Base-by-base conservation (phyloP, 2,329 filamentous ascomycete genomes). In the Pseudopithomyces maydicus region DNA sequence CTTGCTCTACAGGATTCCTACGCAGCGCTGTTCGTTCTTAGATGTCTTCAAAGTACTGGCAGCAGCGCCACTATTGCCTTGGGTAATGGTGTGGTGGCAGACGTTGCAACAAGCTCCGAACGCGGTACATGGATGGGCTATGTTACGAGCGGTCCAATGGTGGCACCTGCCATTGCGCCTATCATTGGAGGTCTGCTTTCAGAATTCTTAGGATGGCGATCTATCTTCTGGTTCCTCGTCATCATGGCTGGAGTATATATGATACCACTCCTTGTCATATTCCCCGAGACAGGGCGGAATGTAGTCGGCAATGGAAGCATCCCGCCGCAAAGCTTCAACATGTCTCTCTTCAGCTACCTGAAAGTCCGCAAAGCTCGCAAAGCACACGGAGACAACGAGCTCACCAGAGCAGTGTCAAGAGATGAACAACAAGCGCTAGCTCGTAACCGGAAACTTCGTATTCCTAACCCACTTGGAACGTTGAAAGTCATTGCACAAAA, bases 111-210 rank as follows among this genome's bases (percentile, higher is more conserved):
- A 6, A 67, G 70, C 39, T 71, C 70, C 1, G 78, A 81, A 50
- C 63, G 79, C 38, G 79, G 79, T 1, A 67, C 66, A 3, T 80
- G 75, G 55, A 78, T 82, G 68, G 80, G 77, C 4, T 75, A 87
- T 50, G 84, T 89, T 2, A 82, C 83, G 14, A 80, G 84, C 1
- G 86, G 88, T 2, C 59, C 65, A 6, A 68, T 69, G 66, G 55
- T 70, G 17, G 66, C 64, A 14, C 64, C 67, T 5, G 61, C 64
- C 1, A 22, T 67, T 4, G 67, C 57, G 2, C 71, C 70, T 6
- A 61, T 71, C 1, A 59, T 74, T 5, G 71, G 71, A 26, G 72
- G 72, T 15, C 32, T 73, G 7, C 64, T 74, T 2, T 53, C 68
- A n/a, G 61, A 74, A 44, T 73, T 63, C 36, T 52, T 72, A 1